A percentile compares a stretch with the other conserved stretches of the same genome.
These are phyloP conservation scores for Xylaria sp. DNA, from an alignment of 2,329 filamentous ascomycete genomes.

Conservation along the genomic window DNA sequence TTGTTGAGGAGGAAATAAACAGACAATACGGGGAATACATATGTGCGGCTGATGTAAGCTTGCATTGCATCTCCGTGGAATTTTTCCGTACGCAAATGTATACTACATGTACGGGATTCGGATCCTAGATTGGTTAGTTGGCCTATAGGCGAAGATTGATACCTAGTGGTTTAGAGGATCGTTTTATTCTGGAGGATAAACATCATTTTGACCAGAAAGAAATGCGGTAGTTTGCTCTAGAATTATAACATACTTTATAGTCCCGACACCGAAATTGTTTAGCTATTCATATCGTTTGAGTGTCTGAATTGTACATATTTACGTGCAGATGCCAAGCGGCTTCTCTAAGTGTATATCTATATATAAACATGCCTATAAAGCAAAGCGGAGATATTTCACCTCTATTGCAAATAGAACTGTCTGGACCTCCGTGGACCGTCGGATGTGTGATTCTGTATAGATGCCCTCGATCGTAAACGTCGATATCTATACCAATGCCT, in stretches of 20 bases:
- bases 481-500: background rate
- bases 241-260: background rate
- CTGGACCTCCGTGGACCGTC: background rate
- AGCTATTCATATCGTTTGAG: background rate
- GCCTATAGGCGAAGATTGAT: slow-evolving; percentile 3
- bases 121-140: background rate
- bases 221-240: background rate
- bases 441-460: background rate
- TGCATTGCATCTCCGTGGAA: slow-evolving; percentile 1
- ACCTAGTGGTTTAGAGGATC: background rate
- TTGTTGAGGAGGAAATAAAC: background rate
- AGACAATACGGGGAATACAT: slow-evolving; percentile 1
- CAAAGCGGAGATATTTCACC: background rate
- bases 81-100: slow-evolving; percentile 5
- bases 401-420: background rate
- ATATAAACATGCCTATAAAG: slow-evolving; percentile 4
- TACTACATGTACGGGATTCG: slow-evolving; percentile 6
- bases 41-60: background rate
- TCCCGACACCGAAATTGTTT: background rate
- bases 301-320: slow-evolving; percentile 7
- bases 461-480: background rate
- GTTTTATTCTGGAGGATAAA: background rate
- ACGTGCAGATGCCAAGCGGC: slow-evolving; percentile 8
- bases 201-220: background rate
- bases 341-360: slow-evolving; percentile 18